A percentile compares a stretch with the other conserved stretches of the same genome.
Evolutionary conservation across 163 green algal genomes (phyloP).

Genomic region (Scenedesmus sp.): DNA sequence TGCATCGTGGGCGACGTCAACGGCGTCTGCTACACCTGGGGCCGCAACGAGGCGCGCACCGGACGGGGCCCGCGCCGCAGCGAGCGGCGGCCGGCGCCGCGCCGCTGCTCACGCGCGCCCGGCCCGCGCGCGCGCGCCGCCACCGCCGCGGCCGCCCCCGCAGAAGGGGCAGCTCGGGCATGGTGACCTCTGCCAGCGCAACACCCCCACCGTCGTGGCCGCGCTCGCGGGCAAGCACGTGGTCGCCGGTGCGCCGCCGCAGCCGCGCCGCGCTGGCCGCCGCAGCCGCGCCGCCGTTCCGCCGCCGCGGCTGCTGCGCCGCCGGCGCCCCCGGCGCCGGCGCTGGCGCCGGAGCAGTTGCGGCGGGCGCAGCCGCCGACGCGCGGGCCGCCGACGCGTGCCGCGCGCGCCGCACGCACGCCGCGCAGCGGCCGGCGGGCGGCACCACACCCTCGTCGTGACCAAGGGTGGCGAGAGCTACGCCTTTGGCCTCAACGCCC

Average conservation of each 20-base stretch:
- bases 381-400: too few relatives aligned
- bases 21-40: conserved; percentile 85
- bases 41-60: conserved; percentile 82
- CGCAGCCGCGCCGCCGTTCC: too few relatives aligned
- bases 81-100: background rate
- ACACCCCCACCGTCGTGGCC: conserved; percentile 74
- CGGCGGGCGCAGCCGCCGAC: too few relatives aligned
- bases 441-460: conserved; percentile 78
- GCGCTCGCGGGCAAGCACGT: conserved; percentile 70
- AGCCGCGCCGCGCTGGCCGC: too few relatives aligned
- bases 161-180: conserved; percentile 93
- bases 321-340: too few relatives aligned
- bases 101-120: background rate
- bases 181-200: conserved; percentile 81
- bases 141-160: too few relatives aligned
- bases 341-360: too few relatives aligned
- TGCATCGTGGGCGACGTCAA: conserved; percentile 76
- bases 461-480: conserved; percentile 75
- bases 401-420: background rate
- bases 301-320: too few relatives aligned
- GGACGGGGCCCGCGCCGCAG: background rate
- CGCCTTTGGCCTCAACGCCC: conserved; percentile 80
- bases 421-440: conserved; percentile 64
- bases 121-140: background rate
- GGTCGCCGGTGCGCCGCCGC: conserved; percentile 55